Evolutionary conservation across 148 eudicot genomes (phyloP).

Genomic region (Arctostaphylos glauca): DNA sequence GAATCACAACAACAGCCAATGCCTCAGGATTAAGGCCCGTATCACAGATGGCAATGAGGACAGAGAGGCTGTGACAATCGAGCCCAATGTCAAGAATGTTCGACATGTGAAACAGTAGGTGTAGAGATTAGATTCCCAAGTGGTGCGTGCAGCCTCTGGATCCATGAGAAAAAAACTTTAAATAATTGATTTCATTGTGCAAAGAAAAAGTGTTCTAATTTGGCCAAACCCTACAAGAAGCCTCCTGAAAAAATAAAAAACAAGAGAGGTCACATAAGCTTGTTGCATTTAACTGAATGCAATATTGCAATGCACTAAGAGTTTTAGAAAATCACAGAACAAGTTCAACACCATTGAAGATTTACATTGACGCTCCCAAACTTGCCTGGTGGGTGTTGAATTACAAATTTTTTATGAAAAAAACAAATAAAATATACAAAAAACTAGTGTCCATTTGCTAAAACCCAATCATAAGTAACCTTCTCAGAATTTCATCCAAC

Average conservation of each 20-base stretch:
- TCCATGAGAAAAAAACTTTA: constrained; percentile 38
- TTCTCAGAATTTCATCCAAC: no score
- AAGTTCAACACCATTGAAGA: not conserved
- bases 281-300: not conserved
- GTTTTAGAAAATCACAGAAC: not conserved
- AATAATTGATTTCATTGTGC: not conserved
- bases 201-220: not conserved
- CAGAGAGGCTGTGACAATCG: constrained; percentile 83
- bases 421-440: no score
- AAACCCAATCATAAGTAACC: no score
- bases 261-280: not conserved
- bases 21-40: constrained; percentile 72
- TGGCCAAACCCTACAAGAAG: not conserved
- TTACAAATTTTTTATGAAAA: no score
- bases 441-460: no score
- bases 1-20: constrained; percentile 57
- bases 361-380: not conserved
- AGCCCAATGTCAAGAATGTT: constrained; percentile 77
- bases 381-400: not conserved
- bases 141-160: constrained; percentile 60
- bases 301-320: not conserved
- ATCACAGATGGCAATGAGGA: constrained; percentile 70
- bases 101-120: constrained; percentile 72
- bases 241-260: not conserved
- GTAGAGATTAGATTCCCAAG: constrained; percentile 55